These are phyloP conservation scores for Sporobolomyces phaffii DNA, from an alignment of 768 basidiomycete species.

Conservation along the genomic window DNA sequence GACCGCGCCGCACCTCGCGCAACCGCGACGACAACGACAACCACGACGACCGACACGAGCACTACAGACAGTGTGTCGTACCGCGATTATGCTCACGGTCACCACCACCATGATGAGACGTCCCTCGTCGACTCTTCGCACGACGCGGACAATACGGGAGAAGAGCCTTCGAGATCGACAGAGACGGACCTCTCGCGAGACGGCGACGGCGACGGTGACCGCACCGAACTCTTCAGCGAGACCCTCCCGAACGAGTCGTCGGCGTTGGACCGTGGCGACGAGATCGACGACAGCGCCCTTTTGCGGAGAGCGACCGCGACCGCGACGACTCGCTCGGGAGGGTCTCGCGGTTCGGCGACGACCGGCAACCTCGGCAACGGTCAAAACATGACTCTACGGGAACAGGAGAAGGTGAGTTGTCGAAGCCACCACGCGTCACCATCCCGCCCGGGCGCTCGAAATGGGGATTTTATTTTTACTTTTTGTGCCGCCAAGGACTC, in stretches of 20 bases:
- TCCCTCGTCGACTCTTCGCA: too few relatives aligned
- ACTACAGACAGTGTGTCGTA: too few relatives aligned
- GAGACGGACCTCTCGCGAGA: too few relatives aligned
- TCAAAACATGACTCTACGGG: slow-evolving; percentile 67
- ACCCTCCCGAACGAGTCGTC: too few relatives aligned
- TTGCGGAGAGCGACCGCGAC: neutral
- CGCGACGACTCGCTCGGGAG: neutral
- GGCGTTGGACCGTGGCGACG: neutral
- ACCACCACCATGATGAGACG: too few relatives aligned
- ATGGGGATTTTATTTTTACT: too few relatives aligned
- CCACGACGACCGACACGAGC: neutral
- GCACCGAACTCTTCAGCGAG: slow-evolving; percentile 1
- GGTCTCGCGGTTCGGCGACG: neutral
- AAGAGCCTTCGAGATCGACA: neutral
- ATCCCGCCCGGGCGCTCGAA: too few relatives aligned
- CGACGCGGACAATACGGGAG: too few relatives aligned
- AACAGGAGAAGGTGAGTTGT: slow-evolving; percentile 84
- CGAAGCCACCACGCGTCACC: slow-evolving; percentile 4
- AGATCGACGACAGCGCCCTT: neutral
- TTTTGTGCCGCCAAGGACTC: too few relatives aligned
- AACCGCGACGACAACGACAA: neutral
- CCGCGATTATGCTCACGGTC: too few relatives aligned
- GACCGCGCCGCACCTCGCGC: neutral
- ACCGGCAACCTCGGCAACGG: neutral
- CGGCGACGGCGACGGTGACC: too few relatives aligned